phyloP scores from a whole-genome alignment of 257 asterid species.

The Mentha longifolia region DNA sequence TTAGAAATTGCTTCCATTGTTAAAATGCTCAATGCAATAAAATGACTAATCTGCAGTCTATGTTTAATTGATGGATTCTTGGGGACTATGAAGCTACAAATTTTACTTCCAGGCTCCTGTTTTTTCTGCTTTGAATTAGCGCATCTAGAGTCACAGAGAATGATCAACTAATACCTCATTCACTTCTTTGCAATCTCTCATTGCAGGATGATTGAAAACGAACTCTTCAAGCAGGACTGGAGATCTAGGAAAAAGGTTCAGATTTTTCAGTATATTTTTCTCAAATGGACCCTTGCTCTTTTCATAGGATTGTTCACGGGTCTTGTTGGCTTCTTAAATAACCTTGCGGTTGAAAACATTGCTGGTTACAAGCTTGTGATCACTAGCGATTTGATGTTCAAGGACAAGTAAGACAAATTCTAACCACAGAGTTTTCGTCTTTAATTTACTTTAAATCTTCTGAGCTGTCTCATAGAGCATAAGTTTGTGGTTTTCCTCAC shows the following conservation, averaged over 20 bases:
- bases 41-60: slow-evolving; percentile 2
- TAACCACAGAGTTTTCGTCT: background rate
- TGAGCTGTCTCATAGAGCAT: slow-evolving; percentile 17
- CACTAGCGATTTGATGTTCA: slow-evolving; percentile 63
- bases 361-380: slow-evolving; percentile 85
- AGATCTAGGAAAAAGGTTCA: slow-evolving; percentile 78
- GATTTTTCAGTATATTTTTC: slow-evolving; percentile 79
- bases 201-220: slow-evolving; percentile 89
- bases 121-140: slow-evolving; percentile 8
- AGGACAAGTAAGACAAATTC: slow-evolving; percentile 59
- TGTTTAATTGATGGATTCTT: slow-evolving; percentile 8
- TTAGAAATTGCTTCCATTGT: background rate
- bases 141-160: background rate
- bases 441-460: slow-evolving; percentile 5
- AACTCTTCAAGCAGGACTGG: slow-evolving; percentile 95
- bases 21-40: background rate
- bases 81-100: slow-evolving; percentile 1
- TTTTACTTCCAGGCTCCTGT: background rate
- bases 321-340: slow-evolving; percentile 79
- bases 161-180: slow-evolving; percentile 24
- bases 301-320: slow-evolving; percentile 86
- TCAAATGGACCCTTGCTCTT: slow-evolving; percentile 93
- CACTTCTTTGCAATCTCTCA: slow-evolving; percentile 14
- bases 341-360: slow-evolving; percentile 89
- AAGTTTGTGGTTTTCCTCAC: background rate